A percentile compares a stretch with the other conserved stretches of the same genome.
phyloP scores from a whole-genome alignment of 371 early-diverging fungal genomes.

The Rhizopus arrhizus region DNA sequence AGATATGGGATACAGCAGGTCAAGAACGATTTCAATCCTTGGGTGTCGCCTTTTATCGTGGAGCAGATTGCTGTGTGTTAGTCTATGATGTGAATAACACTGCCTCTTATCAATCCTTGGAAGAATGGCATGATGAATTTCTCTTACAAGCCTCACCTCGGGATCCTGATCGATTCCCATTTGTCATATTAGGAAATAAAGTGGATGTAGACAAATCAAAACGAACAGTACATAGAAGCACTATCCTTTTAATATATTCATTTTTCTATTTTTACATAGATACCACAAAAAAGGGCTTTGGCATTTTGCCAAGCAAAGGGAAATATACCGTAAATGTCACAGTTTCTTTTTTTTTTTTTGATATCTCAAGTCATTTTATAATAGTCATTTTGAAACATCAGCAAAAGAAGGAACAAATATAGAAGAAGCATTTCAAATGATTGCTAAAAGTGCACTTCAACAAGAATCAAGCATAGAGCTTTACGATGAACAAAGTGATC shows the following conservation, averaged over 20 bases:
- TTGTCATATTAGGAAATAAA: constrained; percentile 98
- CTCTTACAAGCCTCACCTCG: constrained; percentile 88
- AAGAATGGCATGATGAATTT: constrained; percentile 95
- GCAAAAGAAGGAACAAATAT: constrained; percentile 97
- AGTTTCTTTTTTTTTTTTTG: constrained; percentile 17
- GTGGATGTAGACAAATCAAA: constrained; percentile 93
- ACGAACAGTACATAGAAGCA: constrained; percentile 68
- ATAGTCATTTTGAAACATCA: constrained; percentile 73
- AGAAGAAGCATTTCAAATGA: constrained; percentile 91
- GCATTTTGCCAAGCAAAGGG: constrained; percentile 95
- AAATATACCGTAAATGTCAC: constrained; percentile 73
- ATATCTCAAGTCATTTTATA: constrained; percentile 1
- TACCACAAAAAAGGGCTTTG: constrained; percentile 91
- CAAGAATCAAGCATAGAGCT: constrained; percentile 82
- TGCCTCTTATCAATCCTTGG: constrained; percentile 92
- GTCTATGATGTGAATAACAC: constrained; percentile 96
- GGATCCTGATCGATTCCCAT: constrained; percentile 96
- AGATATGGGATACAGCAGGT: constrained; percentile 96
- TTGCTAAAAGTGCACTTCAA: constrained; percentile 85
- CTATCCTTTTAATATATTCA: not conserved
- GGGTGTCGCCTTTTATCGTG: constrained; percentile 97
- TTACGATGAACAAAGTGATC: constrained; percentile 38
- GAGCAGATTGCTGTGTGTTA: constrained; percentile 99
- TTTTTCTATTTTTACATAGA: constrained; percentile 43
- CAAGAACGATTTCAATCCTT: constrained; percentile 98